These are phyloP conservation scores for Pelagomonas calceolata DNA, from an alignment of 108 stramenopile genomes.

Conservation along the genomic window DNA sequence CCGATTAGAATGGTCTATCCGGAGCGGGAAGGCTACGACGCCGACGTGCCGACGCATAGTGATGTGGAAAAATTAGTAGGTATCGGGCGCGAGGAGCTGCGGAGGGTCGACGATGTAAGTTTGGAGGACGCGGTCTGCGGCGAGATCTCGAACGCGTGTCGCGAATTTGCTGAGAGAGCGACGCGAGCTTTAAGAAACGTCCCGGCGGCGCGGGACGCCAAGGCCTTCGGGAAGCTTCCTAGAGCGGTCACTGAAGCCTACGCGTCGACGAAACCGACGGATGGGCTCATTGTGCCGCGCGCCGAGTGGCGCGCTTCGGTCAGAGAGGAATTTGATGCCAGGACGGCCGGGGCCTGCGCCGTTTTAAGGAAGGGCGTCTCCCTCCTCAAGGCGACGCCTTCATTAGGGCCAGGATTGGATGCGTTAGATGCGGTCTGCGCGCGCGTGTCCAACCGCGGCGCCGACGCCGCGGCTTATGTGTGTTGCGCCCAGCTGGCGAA, in stretches of 20 bases:
- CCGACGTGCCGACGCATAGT: background rate
- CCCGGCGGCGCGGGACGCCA: background rate
- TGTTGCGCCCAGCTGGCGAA: background rate
- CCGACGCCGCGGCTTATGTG: background rate
- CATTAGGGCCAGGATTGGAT: background rate
- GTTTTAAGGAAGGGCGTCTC: background rate
- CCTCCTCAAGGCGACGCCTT: background rate
- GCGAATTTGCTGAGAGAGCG: background rate
- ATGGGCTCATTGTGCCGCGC: background rate
- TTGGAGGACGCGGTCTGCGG: background rate
- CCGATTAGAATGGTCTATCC: background rate
- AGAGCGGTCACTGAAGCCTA: background rate
- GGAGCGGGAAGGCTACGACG: background rate
- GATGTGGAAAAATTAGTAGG: background rate
- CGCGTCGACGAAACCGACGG: background rate
- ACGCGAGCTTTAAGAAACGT: background rate
- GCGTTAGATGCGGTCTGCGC: background rate
- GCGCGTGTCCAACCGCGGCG: background rate
- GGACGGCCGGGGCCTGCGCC: background rate
- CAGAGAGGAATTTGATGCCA: background rate
- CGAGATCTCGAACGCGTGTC: background rate
- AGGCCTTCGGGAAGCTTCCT: background rate
- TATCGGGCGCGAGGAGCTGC: background rate
- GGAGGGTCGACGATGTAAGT: background rate
- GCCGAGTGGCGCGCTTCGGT: background rate